Percentiles rank a stretch among this genome's conserved stretches.
phyloP scores from a whole-genome alignment of 768 basidiomycete genomes.

The Ramaria rubella region DNA sequence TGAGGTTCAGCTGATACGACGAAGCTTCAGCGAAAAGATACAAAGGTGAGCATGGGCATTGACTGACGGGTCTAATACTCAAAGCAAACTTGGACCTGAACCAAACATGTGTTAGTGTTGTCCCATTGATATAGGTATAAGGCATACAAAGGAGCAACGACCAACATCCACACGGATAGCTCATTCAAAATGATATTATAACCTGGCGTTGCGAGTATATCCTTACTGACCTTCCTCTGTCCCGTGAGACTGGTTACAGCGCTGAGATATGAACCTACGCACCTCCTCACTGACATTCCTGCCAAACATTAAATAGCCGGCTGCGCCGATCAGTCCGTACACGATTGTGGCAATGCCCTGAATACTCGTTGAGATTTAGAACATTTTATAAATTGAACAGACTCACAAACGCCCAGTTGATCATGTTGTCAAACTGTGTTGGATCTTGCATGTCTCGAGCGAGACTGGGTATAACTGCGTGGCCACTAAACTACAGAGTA shows the following conservation, averaged over 20 bases:
- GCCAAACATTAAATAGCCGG: slow-evolving; percentile 92
- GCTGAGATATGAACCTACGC: slow-evolving; percentile 16
- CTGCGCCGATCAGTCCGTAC: slow-evolving; percentile 56
- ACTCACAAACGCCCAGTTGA: slow-evolving; percentile 80
- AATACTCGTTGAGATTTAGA: background rate
- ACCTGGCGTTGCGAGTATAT: slow-evolving; percentile 65
- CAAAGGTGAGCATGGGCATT: background rate
- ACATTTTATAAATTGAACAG: background rate
- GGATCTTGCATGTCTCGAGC: slow-evolving; percentile 88
- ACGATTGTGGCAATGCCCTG: slow-evolving; percentile 58
- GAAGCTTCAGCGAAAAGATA: background rate
- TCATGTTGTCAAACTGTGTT: slow-evolving; percentile 70
- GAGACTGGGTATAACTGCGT: slow-evolving; percentile 85
- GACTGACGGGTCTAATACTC: slow-evolving; percentile 67
- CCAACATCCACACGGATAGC: slow-evolving; percentile 80
- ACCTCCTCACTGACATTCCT: slow-evolving; percentile 75
- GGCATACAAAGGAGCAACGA: slow-evolving; percentile 65
- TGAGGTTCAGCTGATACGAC: slow-evolving; percentile 59
- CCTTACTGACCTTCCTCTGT: slow-evolving; percentile 61
- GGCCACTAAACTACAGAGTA: slow-evolving; percentile 68
- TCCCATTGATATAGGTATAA: background rate
- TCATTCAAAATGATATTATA: slow-evolving; percentile 69
- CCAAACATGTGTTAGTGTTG: slow-evolving; percentile 16
- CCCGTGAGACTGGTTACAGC: slow-evolving; percentile 4
- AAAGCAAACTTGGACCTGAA: slow-evolving; percentile 82